Conservation (phyloP, 2,329 filamentous ascomycete genomes). For the Ophiostoma populinum region DNA sequence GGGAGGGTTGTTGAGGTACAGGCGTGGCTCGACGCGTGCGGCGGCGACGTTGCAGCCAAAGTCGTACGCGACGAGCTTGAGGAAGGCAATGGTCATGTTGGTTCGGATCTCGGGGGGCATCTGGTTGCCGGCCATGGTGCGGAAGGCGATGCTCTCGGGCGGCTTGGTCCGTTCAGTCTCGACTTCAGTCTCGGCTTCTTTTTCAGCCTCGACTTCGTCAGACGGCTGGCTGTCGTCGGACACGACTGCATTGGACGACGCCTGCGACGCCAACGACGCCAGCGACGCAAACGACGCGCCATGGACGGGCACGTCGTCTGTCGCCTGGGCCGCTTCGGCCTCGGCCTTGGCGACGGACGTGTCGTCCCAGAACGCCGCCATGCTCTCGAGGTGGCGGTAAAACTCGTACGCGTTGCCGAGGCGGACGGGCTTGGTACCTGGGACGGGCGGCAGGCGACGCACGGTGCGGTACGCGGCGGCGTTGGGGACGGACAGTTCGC, state of each 20-base stretch:
- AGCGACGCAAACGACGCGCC: too few species aligned
- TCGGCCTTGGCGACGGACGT: slow-evolving; percentile 22
- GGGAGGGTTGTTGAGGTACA: slow-evolving; percentile 26
- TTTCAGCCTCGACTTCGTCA: too few species aligned
- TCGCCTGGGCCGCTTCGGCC: slow-evolving; percentile 1
- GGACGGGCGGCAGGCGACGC: slow-evolving; percentile 35
- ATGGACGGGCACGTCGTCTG: slow-evolving; percentile 8
- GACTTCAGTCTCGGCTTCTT: too few species aligned
- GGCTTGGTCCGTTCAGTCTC: not conserved
- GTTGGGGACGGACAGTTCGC: slow-evolving; percentile 38
- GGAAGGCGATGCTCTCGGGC: slow-evolving; percentile 15
- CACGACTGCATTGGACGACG: slow-evolving; percentile 14
- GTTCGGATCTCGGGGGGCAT: slow-evolving; percentile 43
- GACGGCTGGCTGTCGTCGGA: too few species aligned
- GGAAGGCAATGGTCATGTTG: slow-evolving; percentile 37
- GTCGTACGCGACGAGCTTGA: slow-evolving; percentile 48
- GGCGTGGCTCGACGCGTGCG: slow-evolving; percentile 39
- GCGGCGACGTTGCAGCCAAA: slow-evolving; percentile 45
- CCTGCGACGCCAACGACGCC: slow-evolving; percentile 7
- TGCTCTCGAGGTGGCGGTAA: slow-evolving; percentile 42
- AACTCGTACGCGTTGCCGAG: slow-evolving; percentile 50
- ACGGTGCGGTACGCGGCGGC: slow-evolving; percentile 43
- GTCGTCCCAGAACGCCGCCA: slow-evolving; percentile 45
- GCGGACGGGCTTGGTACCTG: slow-evolving; percentile 29
- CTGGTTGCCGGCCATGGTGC: slow-evolving; percentile 31